A percentile compares a stretch with the other conserved stretches of the same genome.
Conservation (phyloP, 2,329 filamentous ascomycete genomes). For the Botrytis aclada region DNA sequence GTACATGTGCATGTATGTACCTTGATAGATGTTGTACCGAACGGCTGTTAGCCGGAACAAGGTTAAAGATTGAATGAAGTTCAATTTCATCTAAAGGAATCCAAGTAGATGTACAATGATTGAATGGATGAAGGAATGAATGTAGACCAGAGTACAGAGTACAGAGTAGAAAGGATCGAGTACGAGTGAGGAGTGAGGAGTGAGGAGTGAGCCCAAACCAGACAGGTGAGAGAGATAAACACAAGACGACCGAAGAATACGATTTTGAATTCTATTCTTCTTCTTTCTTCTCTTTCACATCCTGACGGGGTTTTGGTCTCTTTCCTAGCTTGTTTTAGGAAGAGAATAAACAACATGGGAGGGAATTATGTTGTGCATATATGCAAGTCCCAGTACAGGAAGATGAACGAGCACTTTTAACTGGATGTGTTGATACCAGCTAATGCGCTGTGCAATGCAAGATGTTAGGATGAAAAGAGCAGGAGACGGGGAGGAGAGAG, state of each 20-base stretch:
- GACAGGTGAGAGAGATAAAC: neutral
- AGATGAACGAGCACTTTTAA: neutral
- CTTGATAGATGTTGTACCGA: neutral
- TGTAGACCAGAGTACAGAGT: neutral
- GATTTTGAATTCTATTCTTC: neutral
- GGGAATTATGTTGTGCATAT: constrained; percentile 17
- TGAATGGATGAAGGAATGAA: neutral
- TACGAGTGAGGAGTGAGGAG: neutral
- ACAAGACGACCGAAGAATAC: neutral
- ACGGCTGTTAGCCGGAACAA: neutral
- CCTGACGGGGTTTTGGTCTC: neutral
- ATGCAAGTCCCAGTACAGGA: constrained; percentile 7
- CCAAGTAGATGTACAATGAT: neutral
- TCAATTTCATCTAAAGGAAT: neutral
- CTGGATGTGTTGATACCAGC: constrained; percentile 1
- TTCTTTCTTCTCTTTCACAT: neutral
- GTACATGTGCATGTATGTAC: no score
- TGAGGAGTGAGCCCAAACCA: neutral
- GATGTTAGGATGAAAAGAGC: neutral
- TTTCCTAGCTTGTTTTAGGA: neutral
- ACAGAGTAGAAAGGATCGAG: no score
- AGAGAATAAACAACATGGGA: neutral
- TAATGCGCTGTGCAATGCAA: constrained; percentile 9
- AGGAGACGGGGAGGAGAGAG: neutral
- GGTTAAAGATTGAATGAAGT: neutral